Base-by-base conservation (phyloP, 176 grass and related monocot genomes). In the Saccharum spontaneum region DNA sequence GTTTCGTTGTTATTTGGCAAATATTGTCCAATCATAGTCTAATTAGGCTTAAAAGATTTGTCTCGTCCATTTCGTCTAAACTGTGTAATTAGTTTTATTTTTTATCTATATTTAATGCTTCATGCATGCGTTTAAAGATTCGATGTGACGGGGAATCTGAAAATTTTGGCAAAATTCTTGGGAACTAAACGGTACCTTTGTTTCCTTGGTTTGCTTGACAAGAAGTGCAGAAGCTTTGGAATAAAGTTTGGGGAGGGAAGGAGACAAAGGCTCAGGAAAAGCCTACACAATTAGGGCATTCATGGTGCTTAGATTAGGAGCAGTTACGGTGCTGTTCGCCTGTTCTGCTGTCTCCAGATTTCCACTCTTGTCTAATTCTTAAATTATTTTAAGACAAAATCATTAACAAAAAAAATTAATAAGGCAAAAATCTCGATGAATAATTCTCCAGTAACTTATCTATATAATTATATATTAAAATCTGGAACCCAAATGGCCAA, bases 251-350 rank as follows among this genome's bases (percentile, higher is more conserved):
- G 67, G 63, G 55, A 57, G 49, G 77, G 80, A 76, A 84, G 69
- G 59, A 86, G 84, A 83, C 84, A 84, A 80, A 85, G 78, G 83
- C 39, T 71, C 82, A 82, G 75, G 45, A 73, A 75, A 61, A 67
- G 84, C 60, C 75, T 87, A 74, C 62, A 50, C 68, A 75, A 62
- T 79, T 49, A 52, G 74, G 69, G 85, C 75, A 41, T 7, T 81
- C n/a, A 61, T 61, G 57, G 57, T 61, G 22, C 22, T n/a, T 23
- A 24, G 22, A 24, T 24, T 61, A 61, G 57, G 57, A 61, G 57
- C 57, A 61, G 57, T 61, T 61, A 61, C 24, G 55, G 8, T 60
- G 20, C 8, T 24, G 9, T n/a, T n/a, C n/a, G n/a, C n/a, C n/a
- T n/a, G n/a, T 24, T 24, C 57, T 61, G 22, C 8, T 61, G 57